Evolutionary conservation across 768 basidiomycete genomes (phyloP), one percentile per base, ranked within the genome.

Genomic region (Auricularia heimuer): DNA sequence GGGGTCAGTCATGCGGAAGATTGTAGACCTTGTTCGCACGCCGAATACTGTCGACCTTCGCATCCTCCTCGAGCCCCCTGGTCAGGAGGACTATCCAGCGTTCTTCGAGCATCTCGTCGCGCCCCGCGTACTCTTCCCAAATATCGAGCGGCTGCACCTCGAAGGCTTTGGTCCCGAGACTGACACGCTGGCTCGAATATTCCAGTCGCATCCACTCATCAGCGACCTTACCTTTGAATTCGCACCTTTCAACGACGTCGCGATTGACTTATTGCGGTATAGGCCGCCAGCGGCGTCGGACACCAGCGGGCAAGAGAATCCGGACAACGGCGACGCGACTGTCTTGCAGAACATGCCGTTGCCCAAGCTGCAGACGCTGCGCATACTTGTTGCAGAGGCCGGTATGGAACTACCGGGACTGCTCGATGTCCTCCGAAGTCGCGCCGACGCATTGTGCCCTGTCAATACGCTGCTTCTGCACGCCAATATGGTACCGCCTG

Each of bases 201-300:
- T 80, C 81, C 14, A 63, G 86, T 10, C 77, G 89, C 51, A 74
- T 73, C 16, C 76, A 77, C 18, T 21, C 16, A 71, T 90, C 60
- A 76, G 82, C 63, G 73, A 76, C 64, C 75, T 89, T 62, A 84
- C 84, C 70, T 72, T 90, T 51, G 70, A 77, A 1, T 79, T 79
- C 16, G 73, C 88, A 51, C 79, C 79, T 0, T 84, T 82, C 69
- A 72, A 74, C 62, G 37, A 64, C 21, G 63, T 69, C 0, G 73
- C 73, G 34, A 67, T 77, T 34, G 72, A 78, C 39, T 65, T 64
- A 7, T 75, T 88, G 70, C 79, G 47, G 47, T 51, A 51, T 18
- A 21, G 4, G 11, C 47, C 47, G 21, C 47, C 47, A 51, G 47
- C 47, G 47, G 29, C 29, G 29, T 29, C 29, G 29, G 29, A 29